A percentile compares a stretch with the other conserved stretches of the same genome.
phyloP scores from a whole-genome alignment of 495 filamentous ascomycete genomes.

The Saxophila tyrrhenica region DNA sequence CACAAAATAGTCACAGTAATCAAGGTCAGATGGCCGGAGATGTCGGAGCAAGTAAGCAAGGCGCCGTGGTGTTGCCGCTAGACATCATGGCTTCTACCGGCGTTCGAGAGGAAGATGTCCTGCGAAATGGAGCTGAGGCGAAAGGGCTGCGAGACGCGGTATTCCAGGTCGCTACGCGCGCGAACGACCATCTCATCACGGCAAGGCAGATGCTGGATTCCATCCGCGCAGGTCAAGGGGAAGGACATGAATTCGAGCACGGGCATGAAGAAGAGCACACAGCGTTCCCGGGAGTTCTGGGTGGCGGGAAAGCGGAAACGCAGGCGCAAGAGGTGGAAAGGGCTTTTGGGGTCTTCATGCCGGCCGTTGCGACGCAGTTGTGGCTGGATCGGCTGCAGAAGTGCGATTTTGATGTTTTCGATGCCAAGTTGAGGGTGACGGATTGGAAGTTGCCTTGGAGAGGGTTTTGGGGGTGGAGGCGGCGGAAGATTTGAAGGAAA shows the following conservation, averaged over 20 bases:
- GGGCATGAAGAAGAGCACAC: constrained; percentile 64
- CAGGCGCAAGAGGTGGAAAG: constrained; percentile 27
- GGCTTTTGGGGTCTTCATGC: constrained; percentile 65
- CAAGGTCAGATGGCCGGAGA: constrained; percentile 29
- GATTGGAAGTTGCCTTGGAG: constrained; percentile 88
- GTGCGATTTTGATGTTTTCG: constrained; percentile 73
- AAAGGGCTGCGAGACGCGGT: constrained; percentile 76
- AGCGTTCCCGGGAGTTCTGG: constrained; percentile 30
- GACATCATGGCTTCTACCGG: constrained; percentile 77
- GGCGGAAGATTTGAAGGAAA: constrained; percentile 42
- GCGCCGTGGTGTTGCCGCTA: constrained; percentile 65
- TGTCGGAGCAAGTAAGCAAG: constrained; percentile 39
- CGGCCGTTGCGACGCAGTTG: constrained; percentile 60
- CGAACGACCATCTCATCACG: constrained; percentile 91
- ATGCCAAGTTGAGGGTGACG: constrained; percentile 47
- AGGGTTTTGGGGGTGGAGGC: constrained; percentile 56
- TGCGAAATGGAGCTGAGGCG: constrained; percentile 65
- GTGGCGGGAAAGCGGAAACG: constrained; percentile 1
- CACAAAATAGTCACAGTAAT: constrained; percentile 44
- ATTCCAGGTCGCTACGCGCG: constrained; percentile 81
- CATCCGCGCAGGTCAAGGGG: constrained; percentile 55
- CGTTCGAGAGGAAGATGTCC: constrained; percentile 77
- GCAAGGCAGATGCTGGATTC: constrained; percentile 82
- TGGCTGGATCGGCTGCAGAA: constrained; percentile 71
- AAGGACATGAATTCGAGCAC: constrained; percentile 80